Base-by-base conservation (phyloP, 768 basidiomycete species). In the Naganishia friedmannii region DNA sequence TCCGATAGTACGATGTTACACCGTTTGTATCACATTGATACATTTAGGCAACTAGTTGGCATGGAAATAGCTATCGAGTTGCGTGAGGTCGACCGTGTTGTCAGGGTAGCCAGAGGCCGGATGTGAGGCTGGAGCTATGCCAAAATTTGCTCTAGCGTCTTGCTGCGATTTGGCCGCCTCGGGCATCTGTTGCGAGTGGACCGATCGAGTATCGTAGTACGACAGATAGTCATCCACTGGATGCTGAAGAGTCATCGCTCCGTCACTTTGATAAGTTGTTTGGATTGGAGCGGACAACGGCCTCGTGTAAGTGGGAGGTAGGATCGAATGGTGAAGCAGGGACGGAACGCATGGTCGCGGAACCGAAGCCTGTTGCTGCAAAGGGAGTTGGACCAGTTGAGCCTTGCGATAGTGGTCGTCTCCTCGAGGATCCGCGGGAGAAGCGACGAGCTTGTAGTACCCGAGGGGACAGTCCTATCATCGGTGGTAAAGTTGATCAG, bases 321-420 rank as follows among this genome's bases (percentile, higher is more conserved):
- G 10, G 26, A 23, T 17, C 31, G 60, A 45, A 15, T 34, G 23
- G 28, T 63, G 26, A 12, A 45, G 60, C 60, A 42, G 1, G 60
- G 60, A 63, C 7, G 60, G 29, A 17, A 42, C 26, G 26, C 28
- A 26, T n/a, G 28, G 37, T n/a, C 42, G 60, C 39, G 60, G 42
- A 5, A 63, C 1, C 10, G 7, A 29, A 26, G 28, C 26, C 34
- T 58, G 34, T 37, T 58, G 60, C 23, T 63, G 60, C 26, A 29
- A 45, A 42, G 60, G 60, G n/a, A 23, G 48, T 45, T 63, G 39
- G 2, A 63, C 39, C 8, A 63, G 60, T 29, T 63, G 60, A 23
- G 32, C 60, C 42, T 63, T 63, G 39, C 60, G 60, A 34, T 63
- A 63, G 39, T 63, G 60, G 29, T 63, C 60, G 39, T 63, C 60